Base-by-base conservation (phyloP, 495 filamentous ascomycete genomes). In the Xylaria sp. region DNA sequence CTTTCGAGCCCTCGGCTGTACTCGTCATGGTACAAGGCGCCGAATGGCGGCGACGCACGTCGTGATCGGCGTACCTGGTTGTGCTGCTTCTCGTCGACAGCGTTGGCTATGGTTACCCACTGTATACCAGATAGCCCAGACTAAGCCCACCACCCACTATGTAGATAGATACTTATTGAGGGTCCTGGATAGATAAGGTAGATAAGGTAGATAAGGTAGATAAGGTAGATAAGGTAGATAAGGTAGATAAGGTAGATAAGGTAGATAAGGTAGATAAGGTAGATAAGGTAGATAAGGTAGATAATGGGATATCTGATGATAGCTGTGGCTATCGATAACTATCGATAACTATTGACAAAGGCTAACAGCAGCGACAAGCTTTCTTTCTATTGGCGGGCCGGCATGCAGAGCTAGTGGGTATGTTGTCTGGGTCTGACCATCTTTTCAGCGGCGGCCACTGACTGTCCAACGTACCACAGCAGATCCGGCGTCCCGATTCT, bases 21-120 rank as follows among this genome's bases (percentile, higher is more conserved):
- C 61, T 71, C 61, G 75, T 64, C 76, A 78, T 78, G 29, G 8
- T 40, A 26, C 24, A 26, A 21, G 37, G 6, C 33, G 7, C 40
- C 31, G 5, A 37, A 6, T 59, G 19, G n/a, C 17, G n/a, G n/a
- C n/a, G n/a, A n/a, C n/a, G n/a, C n/a, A n/a, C n/a, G 33, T n/a
- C 15, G 65, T 44, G 24, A 44, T n/a, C n/a, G 35, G 24, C 48
- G 24, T 68, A 4, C 33, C 19, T 21, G 35, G 19, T n/a, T n/a
- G n/a, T 17, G 19, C 33, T 55, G 48, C 29, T 67, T 57, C 33
- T 57, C n/a, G 37, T 67, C 14, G 50, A 29, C 21, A 15, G 19
- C 12, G 37, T n/a, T 29, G 17, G 33, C 5, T 58, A 33, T 8
- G 29, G 37, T 37, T 58, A 55, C 3, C 19, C 12, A 21, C n/a